phyloP scores from a whole-genome alignment of 2,329 filamentous ascomycete species.

The Fusarium dimerum region DNA sequence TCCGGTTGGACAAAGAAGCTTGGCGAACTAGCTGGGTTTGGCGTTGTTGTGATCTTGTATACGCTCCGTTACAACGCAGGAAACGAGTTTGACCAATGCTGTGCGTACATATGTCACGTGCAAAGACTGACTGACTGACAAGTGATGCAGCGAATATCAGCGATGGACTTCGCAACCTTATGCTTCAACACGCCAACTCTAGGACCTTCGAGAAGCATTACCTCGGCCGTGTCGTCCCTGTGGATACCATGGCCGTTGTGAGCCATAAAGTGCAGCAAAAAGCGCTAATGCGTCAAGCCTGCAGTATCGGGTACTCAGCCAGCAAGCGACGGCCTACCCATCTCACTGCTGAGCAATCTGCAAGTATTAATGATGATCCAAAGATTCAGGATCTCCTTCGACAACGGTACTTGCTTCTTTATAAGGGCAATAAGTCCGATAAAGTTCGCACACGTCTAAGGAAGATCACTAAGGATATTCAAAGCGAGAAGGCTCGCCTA shows the following conservation, averaged over 20 bases:
- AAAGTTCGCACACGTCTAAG: neutral
- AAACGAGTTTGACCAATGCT: constrained; percentile 3
- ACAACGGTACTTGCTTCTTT: neutral
- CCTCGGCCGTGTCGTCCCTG: constrained; percentile 1
- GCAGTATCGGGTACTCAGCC: constrained; percentile 16
- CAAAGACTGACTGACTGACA: neutral
- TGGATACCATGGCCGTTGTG: constrained; percentile 5
- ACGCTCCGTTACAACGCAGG: constrained; percentile 6
- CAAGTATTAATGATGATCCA: constrained; percentile 9
- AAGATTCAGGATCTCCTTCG: constrained; percentile 2
- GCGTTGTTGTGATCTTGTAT: constrained; percentile 5
- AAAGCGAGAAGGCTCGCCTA: constrained; percentile 1
- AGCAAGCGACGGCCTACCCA: constrained; percentile 14
- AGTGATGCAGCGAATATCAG: neutral
- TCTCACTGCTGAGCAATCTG: constrained; percentile 15
- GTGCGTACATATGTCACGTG: neutral
- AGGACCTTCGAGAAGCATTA: constrained; percentile 7
- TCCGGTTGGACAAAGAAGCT: constrained; percentile 12
- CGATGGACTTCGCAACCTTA: constrained; percentile 3
- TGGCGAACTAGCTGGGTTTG: constrained; percentile 3
- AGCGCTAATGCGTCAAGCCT: constrained; percentile 16
- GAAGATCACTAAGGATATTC: neutral
- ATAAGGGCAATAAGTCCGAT: neutral
- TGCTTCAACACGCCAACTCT: constrained; percentile 2
- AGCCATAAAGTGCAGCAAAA: constrained; percentile 10